Evolutionary conservation across 805 yeast species (phyloP), one percentile per base, ranked within the genome.

Genomic region (Ogataea thermomethanolica): DNA sequence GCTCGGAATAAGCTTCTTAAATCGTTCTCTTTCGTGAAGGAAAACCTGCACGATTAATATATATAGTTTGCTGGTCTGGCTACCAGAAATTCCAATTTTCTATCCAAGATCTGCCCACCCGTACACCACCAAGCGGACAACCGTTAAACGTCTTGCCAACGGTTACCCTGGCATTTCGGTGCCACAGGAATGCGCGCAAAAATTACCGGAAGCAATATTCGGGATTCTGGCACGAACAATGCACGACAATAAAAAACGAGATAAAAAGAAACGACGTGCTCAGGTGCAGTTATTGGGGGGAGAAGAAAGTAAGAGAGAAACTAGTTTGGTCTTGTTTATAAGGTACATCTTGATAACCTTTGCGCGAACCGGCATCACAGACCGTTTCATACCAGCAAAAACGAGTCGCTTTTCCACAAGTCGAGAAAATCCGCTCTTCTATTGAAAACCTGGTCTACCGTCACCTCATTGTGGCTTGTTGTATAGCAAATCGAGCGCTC

Each of bases 1-100:
- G 99, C 99, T 0, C 73, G 99, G 48, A 77, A 97, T 42, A 93
- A 93, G 66, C 74, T 93, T 61, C 67, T 93, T 54, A 93, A 93
- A 67, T 95, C 95, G 26, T 93, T 93, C 67, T 85, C 80, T 45
- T 82, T 81, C 41, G 95, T 91, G 32, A 79, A 78, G 55, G 82
- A 74, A 68, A 70, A 52, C 29, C 35, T 55, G 22, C 61, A 55
- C 35, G 61, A 56, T 13, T 50, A 39, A 41, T 33, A 21, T 36
- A 39, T 33, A 24, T 33, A 33, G 35, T 39, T 27, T 30, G 33
- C 38, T 33, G 43, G 38, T 39, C 43, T 33, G 43, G 43, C 34
- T 39, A 39, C 38, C 43, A 33, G 35, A 17, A 29, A 13, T 27
- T n/a, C n/a, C 33, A 10, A 33, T 11, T 13, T 17, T n/a, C 15